phyloP scores from a whole-genome alignment of 371 early-diverging fungal genomes.

The Mortierella sp. region DNA sequence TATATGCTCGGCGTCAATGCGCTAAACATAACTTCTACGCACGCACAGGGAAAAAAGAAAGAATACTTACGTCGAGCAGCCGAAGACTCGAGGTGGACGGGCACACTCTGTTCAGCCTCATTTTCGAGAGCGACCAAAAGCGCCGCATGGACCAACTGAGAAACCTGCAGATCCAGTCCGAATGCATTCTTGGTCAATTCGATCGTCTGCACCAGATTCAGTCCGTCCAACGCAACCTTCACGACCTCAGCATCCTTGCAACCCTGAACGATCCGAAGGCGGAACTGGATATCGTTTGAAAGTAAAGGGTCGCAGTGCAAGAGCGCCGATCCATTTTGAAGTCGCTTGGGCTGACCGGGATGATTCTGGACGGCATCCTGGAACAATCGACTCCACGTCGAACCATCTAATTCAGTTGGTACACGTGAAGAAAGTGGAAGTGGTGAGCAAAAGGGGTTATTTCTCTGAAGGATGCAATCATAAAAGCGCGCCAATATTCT shows the following conservation, averaged over 20 bases:
- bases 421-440: not conserved
- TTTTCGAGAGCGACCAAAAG: slow-evolving; percentile 24
- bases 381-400: slow-evolving; percentile 37
- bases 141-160: slow-evolving; percentile 30
- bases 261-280: slow-evolving; percentile 20
- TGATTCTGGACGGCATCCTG: not conserved
- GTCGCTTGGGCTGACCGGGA: slow-evolving; percentile 21
- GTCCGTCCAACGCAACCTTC: slow-evolving; percentile 32
- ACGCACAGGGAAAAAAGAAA: not conserved
- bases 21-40: not conserved
- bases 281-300: slow-evolving; percentile 22
- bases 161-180: slow-evolving; percentile 28
- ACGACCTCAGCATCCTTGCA: slow-evolving; percentile 24
- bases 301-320: slow-evolving; percentile 12
- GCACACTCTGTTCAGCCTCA: slow-evolving; percentile 18
- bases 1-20: not conserved
- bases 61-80: slow-evolving; percentile 21
- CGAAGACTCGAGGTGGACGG: slow-evolving; percentile 23
- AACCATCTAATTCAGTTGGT: slow-evolving; percentile 13
- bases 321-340: slow-evolving; percentile 19
- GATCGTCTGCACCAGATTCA: slow-evolving; percentile 34
- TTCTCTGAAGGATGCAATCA: no score
- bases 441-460: no score
- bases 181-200: slow-evolving; percentile 30
- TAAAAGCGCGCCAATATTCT: no score